Conservation (phyloP, 1,284 basidiomycete species). For the Sporisorium reilianum region DNA sequence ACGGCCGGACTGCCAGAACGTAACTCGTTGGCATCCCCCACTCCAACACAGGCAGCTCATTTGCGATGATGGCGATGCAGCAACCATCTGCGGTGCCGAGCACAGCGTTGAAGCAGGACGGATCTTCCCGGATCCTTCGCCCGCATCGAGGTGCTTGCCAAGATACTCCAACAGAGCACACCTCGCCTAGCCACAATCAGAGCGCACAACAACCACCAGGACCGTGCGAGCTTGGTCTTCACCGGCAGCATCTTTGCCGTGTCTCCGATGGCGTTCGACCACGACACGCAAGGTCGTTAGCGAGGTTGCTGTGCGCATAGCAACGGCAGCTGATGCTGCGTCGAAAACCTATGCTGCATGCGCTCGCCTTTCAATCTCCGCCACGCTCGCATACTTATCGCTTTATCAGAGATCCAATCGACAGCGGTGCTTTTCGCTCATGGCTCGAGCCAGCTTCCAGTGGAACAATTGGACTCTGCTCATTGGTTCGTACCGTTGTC, state of each 20-base stretch:
- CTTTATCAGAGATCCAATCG: conserved; percentile 6
- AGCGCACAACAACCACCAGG: too few relatives aligned
- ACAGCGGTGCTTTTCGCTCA: too few relatives aligned
- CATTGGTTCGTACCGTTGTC: too few relatives aligned
- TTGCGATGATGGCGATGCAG: neutral
- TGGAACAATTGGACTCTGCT: neutral
- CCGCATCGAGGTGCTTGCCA: neutral
- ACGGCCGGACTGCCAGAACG: neutral
- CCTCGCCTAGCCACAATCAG: neutral
- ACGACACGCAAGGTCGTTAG: too few relatives aligned
- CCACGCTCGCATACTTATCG: neutral
- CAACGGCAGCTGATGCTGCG: neutral
- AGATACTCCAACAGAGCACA: neutral
- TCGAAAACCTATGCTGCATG: too few relatives aligned
- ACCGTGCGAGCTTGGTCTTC: too few relatives aligned
- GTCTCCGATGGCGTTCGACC: too few relatives aligned
- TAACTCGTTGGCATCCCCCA: too few relatives aligned
- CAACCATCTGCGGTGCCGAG: too few relatives aligned
- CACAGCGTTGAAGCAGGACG: neutral
- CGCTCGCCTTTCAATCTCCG: conserved; percentile 10
- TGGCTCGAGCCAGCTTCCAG: neutral
- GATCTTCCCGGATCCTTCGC: neutral
- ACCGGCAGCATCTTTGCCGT: neutral
- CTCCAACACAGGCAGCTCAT: too few relatives aligned
- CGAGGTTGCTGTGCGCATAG: too few relatives aligned